Base-by-base conservation (phyloP, 129 eudicot species). In the Dittrichia graveolens region DNA sequence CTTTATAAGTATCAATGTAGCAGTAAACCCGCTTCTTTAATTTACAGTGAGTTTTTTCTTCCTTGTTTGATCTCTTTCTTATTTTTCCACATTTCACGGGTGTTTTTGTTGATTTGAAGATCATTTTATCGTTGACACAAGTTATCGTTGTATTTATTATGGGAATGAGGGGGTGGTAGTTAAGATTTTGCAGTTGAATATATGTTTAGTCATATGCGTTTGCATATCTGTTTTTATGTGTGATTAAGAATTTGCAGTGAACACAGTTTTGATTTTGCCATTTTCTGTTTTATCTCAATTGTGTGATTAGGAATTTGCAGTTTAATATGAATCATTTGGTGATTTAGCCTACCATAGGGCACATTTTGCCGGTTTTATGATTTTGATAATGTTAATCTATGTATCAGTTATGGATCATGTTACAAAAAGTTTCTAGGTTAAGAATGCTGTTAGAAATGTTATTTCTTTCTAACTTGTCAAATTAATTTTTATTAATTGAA, bases 1-100 rank as follows among this genome's bases (percentile, higher is more conserved):
- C 46, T 52, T 14, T 24, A 78, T 61, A 2, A 50, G 61, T 70
- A 71, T 62, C 82, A 70, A 70, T 78, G 82, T 70, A 69, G 77
- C 81, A 70, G 64, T 18, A 8, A 69, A 4, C 24, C 18, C 50
- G 63, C 15, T 50, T 69, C 47, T 61, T 8, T 61, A 43, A 42
- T 43, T 70, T 35, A 9, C 31, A 50, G 82, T 78, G 64, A 70
- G 72, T 78, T 24, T 41, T 11, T 61, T 78, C 55, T 9, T 49
- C 31, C 31, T 74, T 39, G n/a, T 18, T 3, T 70, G 18, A 70
- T 70, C 37, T 14, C 64, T 64, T 40, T 75, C 4, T 54, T 13
- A 46, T 49, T 61, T 3, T 24, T 31, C 16, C 42, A 24, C 44
- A 5, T 52, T 63, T 18, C n/a, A 19, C 40, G 41, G n/a, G 24